These are phyloP conservation scores for Strobilomyces echinocephalus DNA, from an alignment of 768 basidiomycete species.

Conservation along the genomic window DNA sequence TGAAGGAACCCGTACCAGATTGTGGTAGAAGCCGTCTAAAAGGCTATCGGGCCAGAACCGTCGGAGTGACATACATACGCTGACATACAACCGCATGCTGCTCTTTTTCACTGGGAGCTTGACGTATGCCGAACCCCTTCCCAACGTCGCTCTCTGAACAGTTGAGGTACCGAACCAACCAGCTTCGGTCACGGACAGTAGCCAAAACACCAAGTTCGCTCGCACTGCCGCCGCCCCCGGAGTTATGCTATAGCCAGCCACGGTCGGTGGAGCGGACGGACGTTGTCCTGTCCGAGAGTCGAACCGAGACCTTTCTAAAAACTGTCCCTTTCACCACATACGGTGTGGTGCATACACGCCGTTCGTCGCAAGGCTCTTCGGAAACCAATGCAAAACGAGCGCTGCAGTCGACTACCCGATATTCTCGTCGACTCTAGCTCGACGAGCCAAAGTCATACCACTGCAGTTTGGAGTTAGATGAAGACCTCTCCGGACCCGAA, in stretches of 20 bases:
- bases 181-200: neutral
- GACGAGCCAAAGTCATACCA: neutral
- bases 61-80: too few species aligned
- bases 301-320: slow-evolving; percentile 8
- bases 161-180: neutral
- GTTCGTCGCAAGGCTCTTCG: slow-evolving; percentile 4
- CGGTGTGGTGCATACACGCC: slow-evolving; percentile 14
- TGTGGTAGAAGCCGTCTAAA: too few species aligned
- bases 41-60: too few species aligned
- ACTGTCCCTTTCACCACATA: slow-evolving; percentile 14
- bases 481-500: slow-evolving; percentile 5
- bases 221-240: neutral
- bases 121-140: too few species aligned
- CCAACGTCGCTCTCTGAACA: neutral
- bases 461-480: too few species aligned
- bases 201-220: slow-evolving; percentile 3
- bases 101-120: too few species aligned
- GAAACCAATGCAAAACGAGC: slow-evolving; percentile 2
- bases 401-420: slow-evolving; percentile 12
- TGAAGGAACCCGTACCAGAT: too few species aligned
- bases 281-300: neutral
- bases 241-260: neutral
- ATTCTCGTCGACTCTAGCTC: slow-evolving; percentile 10
- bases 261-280: neutral
- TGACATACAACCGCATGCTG: too few species aligned